Evolutionary conservation across 176 grass and related monocot species (phyloP).

Genomic region (Pontederia crassipes): DNA sequence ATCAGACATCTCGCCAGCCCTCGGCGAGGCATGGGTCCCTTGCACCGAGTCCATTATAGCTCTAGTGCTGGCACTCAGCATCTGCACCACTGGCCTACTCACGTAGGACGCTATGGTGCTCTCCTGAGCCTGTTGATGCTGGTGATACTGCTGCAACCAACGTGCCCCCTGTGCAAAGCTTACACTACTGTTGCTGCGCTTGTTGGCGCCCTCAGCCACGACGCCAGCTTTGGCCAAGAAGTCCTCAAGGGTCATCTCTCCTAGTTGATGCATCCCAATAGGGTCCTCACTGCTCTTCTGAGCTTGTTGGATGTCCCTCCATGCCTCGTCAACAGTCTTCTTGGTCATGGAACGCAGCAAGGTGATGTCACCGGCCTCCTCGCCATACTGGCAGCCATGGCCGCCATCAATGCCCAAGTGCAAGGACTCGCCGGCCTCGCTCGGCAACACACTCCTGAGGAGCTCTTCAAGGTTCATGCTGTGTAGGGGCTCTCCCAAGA

Average conservation of each 20-base stretch:
- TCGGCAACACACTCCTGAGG: constrained; percentile 42
- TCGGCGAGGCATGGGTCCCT: background rate
- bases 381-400: background rate
- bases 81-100: constrained; percentile 34
- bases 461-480: constrained; percentile 68
- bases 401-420: background rate
- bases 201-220: constrained; percentile 10
- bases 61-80: constrained; percentile 29
- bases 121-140: constrained; percentile 18
- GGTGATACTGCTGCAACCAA: constrained; percentile 5
- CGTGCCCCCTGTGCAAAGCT: background rate
- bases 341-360: constrained; percentile 15
- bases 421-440: background rate
- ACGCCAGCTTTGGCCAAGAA: constrained; percentile 48
- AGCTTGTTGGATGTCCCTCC: constrained; percentile 61
- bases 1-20: background rate
- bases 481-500: constrained; percentile 66
- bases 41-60: constrained; percentile 48
- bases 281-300: constrained; percentile 6
- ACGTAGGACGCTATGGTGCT: constrained; percentile 16
- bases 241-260: constrained; percentile 82
- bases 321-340: constrained; percentile 71
- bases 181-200: background rate
- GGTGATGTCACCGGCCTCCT: constrained; percentile 9
- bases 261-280: constrained; percentile 22